These are phyloP conservation scores for Ascoidea asiatica DNA, from an alignment of 805 yeast genomes.

Conservation along the genomic window DNA sequence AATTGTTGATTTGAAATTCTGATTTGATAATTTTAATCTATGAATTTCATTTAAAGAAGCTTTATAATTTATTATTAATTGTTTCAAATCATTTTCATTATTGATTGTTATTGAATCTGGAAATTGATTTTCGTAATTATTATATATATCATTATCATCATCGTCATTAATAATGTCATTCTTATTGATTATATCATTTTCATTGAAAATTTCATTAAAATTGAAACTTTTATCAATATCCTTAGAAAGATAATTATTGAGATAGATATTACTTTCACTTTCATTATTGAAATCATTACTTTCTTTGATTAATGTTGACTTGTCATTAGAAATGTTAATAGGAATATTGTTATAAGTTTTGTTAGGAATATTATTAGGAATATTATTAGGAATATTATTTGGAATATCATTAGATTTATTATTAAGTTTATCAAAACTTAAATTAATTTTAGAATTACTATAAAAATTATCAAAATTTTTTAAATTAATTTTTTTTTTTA, in stretches of 20 bases:
- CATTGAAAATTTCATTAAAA: background rate
- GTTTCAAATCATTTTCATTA: conserved; percentile 5
- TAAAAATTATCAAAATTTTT: conserved; percentile 5
- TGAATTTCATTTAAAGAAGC: too few relatives aligned
- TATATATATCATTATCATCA: conserved; percentile 5
- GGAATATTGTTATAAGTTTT: background rate
- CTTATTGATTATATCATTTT: conserved; percentile 1
- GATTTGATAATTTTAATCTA: conserved; percentile 34
- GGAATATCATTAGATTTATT: background rate
- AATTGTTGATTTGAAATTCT: conserved; percentile 58
- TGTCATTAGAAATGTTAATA: background rate
- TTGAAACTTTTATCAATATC: too few relatives aligned
- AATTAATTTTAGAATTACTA: too few relatives aligned
- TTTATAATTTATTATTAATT: too few relatives aligned
- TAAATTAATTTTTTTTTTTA: conserved; percentile 6
- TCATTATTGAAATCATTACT: too few relatives aligned
- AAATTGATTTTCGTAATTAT: conserved; percentile 4
- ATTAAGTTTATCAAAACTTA: conserved; percentile 3
- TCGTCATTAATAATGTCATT: conserved; percentile 6
- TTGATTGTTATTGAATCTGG: conserved; percentile 6
- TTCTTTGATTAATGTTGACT: too few relatives aligned
- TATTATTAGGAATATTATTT: background rate
- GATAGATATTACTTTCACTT: too few relatives aligned
- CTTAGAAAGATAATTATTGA: too few relatives aligned
- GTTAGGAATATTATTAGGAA: background rate